Evolutionary conservation across 1,139 yeast genomes (phyloP).

Genomic region (Zhuliangozyma blackwelliae): DNA sequence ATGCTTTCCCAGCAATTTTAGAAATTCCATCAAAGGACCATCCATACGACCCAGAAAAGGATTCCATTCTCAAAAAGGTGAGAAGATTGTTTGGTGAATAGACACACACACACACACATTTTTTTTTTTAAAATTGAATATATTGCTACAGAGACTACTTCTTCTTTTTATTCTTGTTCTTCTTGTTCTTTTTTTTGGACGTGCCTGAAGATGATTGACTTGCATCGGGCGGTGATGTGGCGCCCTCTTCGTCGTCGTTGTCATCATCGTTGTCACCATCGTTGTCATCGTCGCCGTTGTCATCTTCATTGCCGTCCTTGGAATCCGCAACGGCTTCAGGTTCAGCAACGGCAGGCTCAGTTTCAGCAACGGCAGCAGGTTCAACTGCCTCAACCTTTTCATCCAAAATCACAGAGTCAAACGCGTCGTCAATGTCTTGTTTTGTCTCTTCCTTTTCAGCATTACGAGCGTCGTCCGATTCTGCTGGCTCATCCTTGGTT

Average conservation of each 20-base stretch:
- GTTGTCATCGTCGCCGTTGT: conserved; percentile 20
- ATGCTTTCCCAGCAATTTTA: conserved; percentile 92
- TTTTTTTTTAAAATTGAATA: not conserved
- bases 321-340: conserved; percentile 1
- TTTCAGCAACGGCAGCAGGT: no score
- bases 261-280: conserved; percentile 1
- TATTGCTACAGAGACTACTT: conserved; percentile 2
- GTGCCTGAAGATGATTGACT: no score
- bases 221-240: no score
- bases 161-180: conserved; percentile 11
- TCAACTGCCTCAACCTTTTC: conserved; percentile 4
- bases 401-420: conserved; percentile 6
- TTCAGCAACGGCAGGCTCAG: conserved; percentile 1
- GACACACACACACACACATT: conserved; percentile 5
- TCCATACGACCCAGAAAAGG: conserved; percentile 98
- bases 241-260: not conserved
- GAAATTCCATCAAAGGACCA: conserved; percentile 98
- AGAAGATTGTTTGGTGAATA: conserved; percentile 92
- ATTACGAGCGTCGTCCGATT: not conserved
- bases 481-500: no score
- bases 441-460: conserved; percentile 2
- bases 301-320: conserved; percentile 12
- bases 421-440: conserved; percentile 7
- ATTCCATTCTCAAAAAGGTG: conserved; percentile 88
- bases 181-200: conserved; percentile 14